Evolutionary conservation across 352 stramenopile genomes (phyloP).

Genomic region (Phytophthora brassicae): DNA sequence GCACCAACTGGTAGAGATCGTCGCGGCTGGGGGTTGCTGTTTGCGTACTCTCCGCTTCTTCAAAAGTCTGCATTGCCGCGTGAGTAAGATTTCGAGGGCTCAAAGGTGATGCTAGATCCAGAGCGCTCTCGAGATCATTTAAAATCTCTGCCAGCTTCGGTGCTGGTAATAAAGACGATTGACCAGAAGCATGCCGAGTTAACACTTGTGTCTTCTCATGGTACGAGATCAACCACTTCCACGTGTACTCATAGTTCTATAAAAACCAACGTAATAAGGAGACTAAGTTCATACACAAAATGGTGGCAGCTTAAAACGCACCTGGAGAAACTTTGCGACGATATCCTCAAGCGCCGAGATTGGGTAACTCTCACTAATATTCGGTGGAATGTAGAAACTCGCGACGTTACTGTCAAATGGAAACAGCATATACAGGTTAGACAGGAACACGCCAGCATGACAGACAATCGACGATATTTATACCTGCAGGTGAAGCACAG

Average conservation of each 20-base stretch:
- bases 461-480: background rate
- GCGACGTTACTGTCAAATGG: slow-evolving; percentile 59
- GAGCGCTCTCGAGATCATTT: slow-evolving; percentile 55
- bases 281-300: background rate
- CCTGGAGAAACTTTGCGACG: slow-evolving; percentile 88
- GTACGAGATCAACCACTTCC: slow-evolving; percentile 73
- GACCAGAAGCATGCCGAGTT: slow-evolving; percentile 24
- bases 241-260: slow-evolving; percentile 81
- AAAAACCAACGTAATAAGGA: slow-evolving; percentile 9
- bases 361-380: slow-evolving; percentile 81
- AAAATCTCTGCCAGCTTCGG: slow-evolving; percentile 56
- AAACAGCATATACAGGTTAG: slow-evolving; percentile 13
- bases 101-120: slow-evolving; percentile 69
- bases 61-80: slow-evolving; percentile 38
- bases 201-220: slow-evolving; percentile 45
- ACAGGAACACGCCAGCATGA: background rate
- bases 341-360: slow-evolving; percentile 86
- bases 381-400: slow-evolving; percentile 83
- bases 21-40: slow-evolving; percentile 35
- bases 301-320: slow-evolving; percentile 16
- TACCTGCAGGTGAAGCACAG: slow-evolving; percentile 88
- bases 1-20: slow-evolving; percentile 60
- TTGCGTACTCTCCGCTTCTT: slow-evolving; percentile 30
- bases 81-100: slow-evolving; percentile 56
- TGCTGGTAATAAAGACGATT: slow-evolving; percentile 20